Base-by-base conservation (phyloP, 2,329 filamentous ascomycete genomes). In the Pseudogymnoascus sp. region DNA sequence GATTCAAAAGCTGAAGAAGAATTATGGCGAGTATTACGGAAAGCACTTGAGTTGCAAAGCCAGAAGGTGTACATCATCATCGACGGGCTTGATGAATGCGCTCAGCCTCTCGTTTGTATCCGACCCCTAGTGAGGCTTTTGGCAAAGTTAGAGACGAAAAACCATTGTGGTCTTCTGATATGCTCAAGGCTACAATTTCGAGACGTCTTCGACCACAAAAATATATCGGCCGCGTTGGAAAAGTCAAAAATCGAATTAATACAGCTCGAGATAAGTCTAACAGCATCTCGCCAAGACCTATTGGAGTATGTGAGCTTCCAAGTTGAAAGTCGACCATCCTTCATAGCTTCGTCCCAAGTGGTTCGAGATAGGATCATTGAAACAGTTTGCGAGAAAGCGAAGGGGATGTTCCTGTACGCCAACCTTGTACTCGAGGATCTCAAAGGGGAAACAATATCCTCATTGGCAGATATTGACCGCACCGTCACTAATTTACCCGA, bases 21-120 rank as follows among this genome's bases (percentile, higher is more conserved):
- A 18, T 34, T 61, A 7, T 61, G 41, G 43, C 22, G 34, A 7
- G 28, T 61, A 16, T 32, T 61, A 20, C 16, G 22, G 8, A 34
- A n/a, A 20, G n/a, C 39, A 12, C 8, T 61, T 14, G 28, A 30
- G 20, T 54, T 57, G 16, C 22, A 22, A 16, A 35, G 22, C 12
- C n/a, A 61, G 35, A 61, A 59, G 32, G 34, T 61, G 8, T 61
- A 58, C 39, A 59, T 61, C 12, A 30, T 61, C 16, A 37, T 61
- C 16, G 60, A 61, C 38, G 60, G 60, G 6, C 37, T 61, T 30
- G 60, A 59, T 16, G 50, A 58, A 22, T 61, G 43, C 37, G 34
- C 41, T 14, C 34, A 35, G 34, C 34, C 34, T 35, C 34, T 35
- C 4, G 11, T 35, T 35, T 35, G 34, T 6, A 11, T 35, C 6